Conservation (phyloP, 495 filamentous ascomycete genomes). For the Staphylotrichum longicolle region DNA sequence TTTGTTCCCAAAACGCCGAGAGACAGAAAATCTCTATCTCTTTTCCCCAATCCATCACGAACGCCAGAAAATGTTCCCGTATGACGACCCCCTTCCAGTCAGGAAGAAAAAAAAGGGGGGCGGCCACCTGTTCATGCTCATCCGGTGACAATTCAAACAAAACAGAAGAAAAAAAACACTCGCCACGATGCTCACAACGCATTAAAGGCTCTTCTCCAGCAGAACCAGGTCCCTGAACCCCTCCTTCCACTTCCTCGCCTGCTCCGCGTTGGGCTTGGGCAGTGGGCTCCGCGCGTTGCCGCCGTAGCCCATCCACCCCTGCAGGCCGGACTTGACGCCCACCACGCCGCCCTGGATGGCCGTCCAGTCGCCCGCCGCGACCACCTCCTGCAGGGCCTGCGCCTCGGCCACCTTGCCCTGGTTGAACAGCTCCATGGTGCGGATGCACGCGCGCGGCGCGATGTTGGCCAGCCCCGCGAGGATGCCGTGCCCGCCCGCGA, state of each 20-base stretch:
- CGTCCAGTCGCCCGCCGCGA: conserved; percentile 83
- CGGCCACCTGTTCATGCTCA: neutral
- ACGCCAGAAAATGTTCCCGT: conserved; percentile 9
- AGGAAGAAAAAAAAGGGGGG: neutral
- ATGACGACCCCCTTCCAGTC: neutral
- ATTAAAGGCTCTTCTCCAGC: conserved; percentile 55
- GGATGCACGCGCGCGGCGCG: conserved; percentile 71
- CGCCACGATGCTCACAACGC: neutral
- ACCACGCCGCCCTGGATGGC: conserved; percentile 84
- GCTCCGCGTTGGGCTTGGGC: conserved; percentile 61
- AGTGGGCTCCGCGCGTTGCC: conserved; percentile 74
- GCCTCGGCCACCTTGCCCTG: conserved; percentile 70
- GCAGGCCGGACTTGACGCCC: conserved; percentile 76
- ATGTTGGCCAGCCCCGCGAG: conserved; percentile 85
- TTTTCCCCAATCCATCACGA: conserved; percentile 4
- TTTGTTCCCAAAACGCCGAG: conserved; percentile 20
- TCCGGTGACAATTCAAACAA: neutral
- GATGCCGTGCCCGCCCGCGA: conserved; percentile 81
- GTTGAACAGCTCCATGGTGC: conserved; percentile 68
- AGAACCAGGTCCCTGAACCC: conserved; percentile 73
- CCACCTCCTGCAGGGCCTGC: conserved; percentile 70
- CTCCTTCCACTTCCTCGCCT: conserved; percentile 61
- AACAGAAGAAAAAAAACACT: neutral
- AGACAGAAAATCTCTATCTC: conserved; percentile 17
- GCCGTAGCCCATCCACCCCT: conserved; percentile 78